Percentiles rank a stretch among this genome's conserved stretches.
Evolutionary conservation across 108 stramenopile genomes (phyloP).

Genomic region (Fragilaria crotonensis): DNA sequence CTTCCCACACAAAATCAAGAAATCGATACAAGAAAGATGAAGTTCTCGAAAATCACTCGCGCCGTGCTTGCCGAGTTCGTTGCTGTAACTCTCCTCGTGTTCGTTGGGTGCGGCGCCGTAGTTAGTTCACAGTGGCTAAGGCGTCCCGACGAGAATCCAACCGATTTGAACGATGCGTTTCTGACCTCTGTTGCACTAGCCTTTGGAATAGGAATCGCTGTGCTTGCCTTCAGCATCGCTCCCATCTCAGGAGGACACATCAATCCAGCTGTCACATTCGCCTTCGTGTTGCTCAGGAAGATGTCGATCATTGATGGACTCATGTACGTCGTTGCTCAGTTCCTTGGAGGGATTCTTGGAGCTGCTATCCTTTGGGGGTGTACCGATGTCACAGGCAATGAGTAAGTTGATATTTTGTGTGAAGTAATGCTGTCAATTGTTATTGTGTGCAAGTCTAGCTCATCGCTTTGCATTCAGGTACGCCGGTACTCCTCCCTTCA

Average conservation of each 20-base stretch:
- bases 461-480: slow-evolving; percentile 9
- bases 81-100: too few relatives aligned
- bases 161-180: too few relatives aligned
- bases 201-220: slow-evolving; percentile 28
- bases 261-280: slow-evolving; percentile 39
- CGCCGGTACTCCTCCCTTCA: slow-evolving; percentile 31
- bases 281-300: slow-evolving; percentile 20
- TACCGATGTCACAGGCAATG: slow-evolving; percentile 9
- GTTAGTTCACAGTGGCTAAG: too few relatives aligned
- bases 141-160: too few relatives aligned
- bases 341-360: slow-evolving; percentile 23
- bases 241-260: slow-evolving; percentile 38
- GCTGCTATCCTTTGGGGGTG: slow-evolving; percentile 22
- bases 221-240: slow-evolving; percentile 26
- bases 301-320: slow-evolving; percentile 9
- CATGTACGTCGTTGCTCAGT: slow-evolving; percentile 23
- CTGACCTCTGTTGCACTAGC: slow-evolving; percentile 24
- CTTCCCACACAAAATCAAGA: too few relatives aligned
- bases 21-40: too few relatives aligned
- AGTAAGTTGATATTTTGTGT: slow-evolving; percentile 8
- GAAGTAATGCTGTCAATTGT: too few relatives aligned
- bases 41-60: too few relatives aligned
- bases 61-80: too few relatives aligned
- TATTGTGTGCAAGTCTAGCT: too few relatives aligned
- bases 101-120: too few relatives aligned